A percentile compares a stretch with the other conserved stretches of the same genome.
These are phyloP conservation scores for Colletotrichum somersetense DNA, from an alignment of 2,329 filamentous ascomycete species.

Conservation along the genomic window DNA sequence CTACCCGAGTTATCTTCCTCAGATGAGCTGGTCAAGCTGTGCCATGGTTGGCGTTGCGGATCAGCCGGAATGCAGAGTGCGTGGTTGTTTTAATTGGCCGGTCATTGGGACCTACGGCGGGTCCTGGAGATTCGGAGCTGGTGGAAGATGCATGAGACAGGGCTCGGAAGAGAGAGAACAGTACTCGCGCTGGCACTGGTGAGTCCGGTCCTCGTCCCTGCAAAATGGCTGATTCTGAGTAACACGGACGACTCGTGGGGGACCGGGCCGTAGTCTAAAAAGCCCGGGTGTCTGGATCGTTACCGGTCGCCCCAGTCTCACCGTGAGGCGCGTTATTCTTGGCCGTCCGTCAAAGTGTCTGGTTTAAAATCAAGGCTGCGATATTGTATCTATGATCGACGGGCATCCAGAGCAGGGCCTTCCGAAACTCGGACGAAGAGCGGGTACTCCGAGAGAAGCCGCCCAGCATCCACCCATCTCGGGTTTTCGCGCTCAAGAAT, in stretches of 20 bases:
- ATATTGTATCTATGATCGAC: conserved; percentile 1
- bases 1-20: conserved; percentile 9
- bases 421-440: conserved; percentile 39
- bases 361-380: conserved; percentile 1
- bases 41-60: conserved; percentile 25
- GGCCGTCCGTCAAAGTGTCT: neutral
- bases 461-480: conserved; percentile 33
- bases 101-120: conserved; percentile 13
- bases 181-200: conserved; percentile 11
- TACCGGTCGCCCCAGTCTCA: conserved; percentile 24
- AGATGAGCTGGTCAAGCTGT: conserved; percentile 35
- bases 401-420: conserved; percentile 4
- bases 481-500: conserved; percentile 39
- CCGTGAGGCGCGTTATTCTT: conserved; percentile 37
- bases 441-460: conserved; percentile 39
- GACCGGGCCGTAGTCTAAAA: conserved; percentile 7
- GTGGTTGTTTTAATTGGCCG: conserved; percentile 23
- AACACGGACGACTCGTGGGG: conserved; percentile 18
- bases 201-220: neutral
- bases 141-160: conserved; percentile 34
- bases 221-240: neutral
- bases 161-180: conserved; percentile 27
- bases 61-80: conserved; percentile 22
- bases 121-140: conserved; percentile 36
- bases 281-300: conserved; percentile 6